Percentiles rank a stretch among this genome's conserved stretches.
Evolutionary conservation across 345 rosid species (phyloP).

Genomic region (Pseudoturritis turrita): DNA sequence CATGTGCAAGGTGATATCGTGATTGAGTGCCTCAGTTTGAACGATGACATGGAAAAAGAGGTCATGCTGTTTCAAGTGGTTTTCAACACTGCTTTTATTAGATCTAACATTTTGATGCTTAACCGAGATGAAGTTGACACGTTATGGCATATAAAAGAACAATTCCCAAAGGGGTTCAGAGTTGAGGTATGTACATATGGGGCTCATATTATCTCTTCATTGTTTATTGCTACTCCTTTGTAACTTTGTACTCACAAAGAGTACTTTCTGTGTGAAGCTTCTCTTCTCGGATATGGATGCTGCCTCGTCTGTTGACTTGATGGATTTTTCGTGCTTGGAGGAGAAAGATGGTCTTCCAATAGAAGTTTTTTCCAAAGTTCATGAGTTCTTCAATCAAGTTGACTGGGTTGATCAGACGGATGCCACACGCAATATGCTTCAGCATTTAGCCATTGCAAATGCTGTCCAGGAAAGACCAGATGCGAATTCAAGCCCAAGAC

Average conservation of each 20-base stretch:
- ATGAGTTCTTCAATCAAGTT: slow-evolving; percentile 74
- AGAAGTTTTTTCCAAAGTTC: slow-evolving; percentile 92
- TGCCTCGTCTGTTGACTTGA: slow-evolving; percentile 57
- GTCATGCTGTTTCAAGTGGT: slow-evolving; percentile 80
- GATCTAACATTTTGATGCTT: slow-evolving; percentile 93
- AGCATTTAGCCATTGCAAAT: slow-evolving; percentile 60
- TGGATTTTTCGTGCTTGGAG: slow-evolving; percentile 61
- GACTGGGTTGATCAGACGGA: slow-evolving; percentile 83
- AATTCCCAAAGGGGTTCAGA: slow-evolving; percentile 83
- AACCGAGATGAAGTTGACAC: slow-evolving; percentile 86
- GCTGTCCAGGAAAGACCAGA: slow-evolving; percentile 43
- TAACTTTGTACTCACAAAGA: slow-evolving; percentile 25
- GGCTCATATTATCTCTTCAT: slow-evolving; percentile 3
- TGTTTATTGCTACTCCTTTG: not conserved
- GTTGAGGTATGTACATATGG: slow-evolving; percentile 62
- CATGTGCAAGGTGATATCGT: slow-evolving; percentile 88
- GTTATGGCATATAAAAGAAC: slow-evolving; percentile 75
- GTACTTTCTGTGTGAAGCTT: slow-evolving; percentile 51
- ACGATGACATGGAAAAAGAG: slow-evolving; percentile 70
- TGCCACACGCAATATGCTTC: slow-evolving; percentile 71
- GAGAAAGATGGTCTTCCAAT: slow-evolving; percentile 83
- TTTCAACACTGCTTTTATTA: slow-evolving; percentile 89
- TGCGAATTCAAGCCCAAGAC: slow-evolving; percentile 39
- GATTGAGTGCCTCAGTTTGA: slow-evolving; percentile 79
- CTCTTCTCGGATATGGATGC: slow-evolving; percentile 96